Percentiles rank a stretch among this genome's conserved stretches.
These are phyloP conservation scores for Thelephora ganbajun DNA, from an alignment of 768 basidiomycete species.

Conservation along the genomic window DNA sequence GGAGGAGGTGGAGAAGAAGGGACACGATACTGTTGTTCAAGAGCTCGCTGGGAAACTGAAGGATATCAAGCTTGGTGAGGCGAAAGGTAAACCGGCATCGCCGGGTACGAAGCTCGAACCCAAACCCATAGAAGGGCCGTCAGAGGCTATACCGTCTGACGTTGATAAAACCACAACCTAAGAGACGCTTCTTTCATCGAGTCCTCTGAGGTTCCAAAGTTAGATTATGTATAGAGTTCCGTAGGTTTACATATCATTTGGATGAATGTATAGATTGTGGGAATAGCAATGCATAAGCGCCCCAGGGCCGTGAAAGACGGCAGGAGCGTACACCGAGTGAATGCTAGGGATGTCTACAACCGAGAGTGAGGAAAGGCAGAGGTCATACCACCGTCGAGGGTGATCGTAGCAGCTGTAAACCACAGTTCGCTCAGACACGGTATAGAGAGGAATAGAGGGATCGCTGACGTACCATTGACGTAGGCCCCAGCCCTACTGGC, in stretches of 20 bases:
- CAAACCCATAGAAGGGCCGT: background rate
- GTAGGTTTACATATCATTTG: background rate
- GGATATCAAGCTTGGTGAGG: constrained; percentile 28
- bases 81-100: constrained; percentile 4
- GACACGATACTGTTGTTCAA: constrained; percentile 3
- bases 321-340: too few relatives aligned
- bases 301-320: too few relatives aligned
- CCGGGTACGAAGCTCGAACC: constrained; percentile 17
- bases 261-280: too few relatives aligned
- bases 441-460: background rate
- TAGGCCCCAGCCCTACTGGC: constrained; percentile 45
- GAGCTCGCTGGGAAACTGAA: constrained; percentile 10
- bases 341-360: constrained; percentile 10
- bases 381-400: constrained; percentile 44
- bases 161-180: background rate
- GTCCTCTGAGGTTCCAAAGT: too few relatives aligned
- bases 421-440: background rate
- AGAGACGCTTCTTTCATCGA: background rate
- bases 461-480: constrained; percentile 30
- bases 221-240: too few relatives aligned
- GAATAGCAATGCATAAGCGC: too few relatives aligned
- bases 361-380: constrained; percentile 13
- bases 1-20: constrained; percentile 4
- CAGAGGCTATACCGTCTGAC: too few relatives aligned
- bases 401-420: constrained; percentile 28